Base-by-base conservation (phyloP, 768 basidiomycete species). In the Mycena albidolilacea region DNA sequence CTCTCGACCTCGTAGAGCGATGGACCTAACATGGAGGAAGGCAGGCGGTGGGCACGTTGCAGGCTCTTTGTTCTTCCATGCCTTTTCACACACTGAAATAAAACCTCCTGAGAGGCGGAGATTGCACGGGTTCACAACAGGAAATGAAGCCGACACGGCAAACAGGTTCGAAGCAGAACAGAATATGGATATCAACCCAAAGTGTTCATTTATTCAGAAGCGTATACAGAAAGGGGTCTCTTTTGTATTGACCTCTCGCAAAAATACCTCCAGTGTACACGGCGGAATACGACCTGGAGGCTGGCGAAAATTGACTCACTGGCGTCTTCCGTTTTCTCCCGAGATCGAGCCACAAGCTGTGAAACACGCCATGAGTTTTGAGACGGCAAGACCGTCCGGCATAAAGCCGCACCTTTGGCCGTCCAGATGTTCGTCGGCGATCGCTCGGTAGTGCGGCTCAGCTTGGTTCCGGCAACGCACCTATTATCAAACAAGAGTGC, bases 1-100 rank as follows among this genome's bases (percentile, higher is more conserved):
- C 62, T 71, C 46, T 80, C 78, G 38, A 82, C 78, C 48, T 82
- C 78, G 59, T 72, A 67, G 30, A 73, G 72, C 4, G 67, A 62
- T 1, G 58, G 71, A 38, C 30, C 23, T 37, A 66, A 73, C 71
- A 73, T 69, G 67, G 60, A 14, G 43, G 38, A 30, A 48, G 60
- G 8, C 12, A 50, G 59, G 67, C 62, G 71, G 58, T 44, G 46
- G 23, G n/a, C 71, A 73, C 71, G 71, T 64, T 67, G 46, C 57
- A 46, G 60, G 48, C 30, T 19, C 38, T n/a, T 5, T 21, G 12
- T 39, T 17, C 39, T 50, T 17, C 17, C 11, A 39, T 39, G 7
- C 30, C 30, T 30, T 61, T 65, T 58, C 65, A 62, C 60, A 8
- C 39, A n/a, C 54, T 39, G 63, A 67, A 72, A 67, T 67, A 66